phyloP scores from a whole-genome alignment of 2,329 filamentous ascomycete species.

The Trematosphaeria pertusa region DNA sequence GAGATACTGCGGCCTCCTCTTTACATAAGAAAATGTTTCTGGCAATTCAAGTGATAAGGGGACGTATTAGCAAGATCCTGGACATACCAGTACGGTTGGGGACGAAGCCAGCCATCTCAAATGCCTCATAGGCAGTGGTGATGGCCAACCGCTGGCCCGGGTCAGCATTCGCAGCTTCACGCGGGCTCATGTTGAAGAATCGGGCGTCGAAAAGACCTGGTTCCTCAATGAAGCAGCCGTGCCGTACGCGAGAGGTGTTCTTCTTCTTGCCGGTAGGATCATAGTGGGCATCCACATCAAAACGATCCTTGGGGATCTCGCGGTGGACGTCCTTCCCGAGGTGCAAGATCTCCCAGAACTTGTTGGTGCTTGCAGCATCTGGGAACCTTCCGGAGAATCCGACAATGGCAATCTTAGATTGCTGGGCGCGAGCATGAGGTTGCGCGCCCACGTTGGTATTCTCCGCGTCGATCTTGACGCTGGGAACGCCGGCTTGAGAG shows the following conservation, averaged over 20 bases:
- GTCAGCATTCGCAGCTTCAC: conserved; percentile 27
- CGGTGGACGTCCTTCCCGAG: conserved; percentile 34
- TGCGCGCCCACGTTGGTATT: conserved; percentile 1
- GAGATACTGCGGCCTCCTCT: no score
- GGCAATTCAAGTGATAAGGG: no score
- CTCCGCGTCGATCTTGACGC: conserved; percentile 8
- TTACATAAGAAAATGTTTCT: no score
- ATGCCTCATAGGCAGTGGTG: conserved; percentile 26
- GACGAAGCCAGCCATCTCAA: conserved; percentile 30
- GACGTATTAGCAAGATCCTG: no score
- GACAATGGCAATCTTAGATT: conserved; percentile 34
- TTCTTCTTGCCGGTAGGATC: conserved; percentile 13
- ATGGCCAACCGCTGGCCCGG: conserved; percentile 24
- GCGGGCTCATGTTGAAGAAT: conserved; percentile 33
- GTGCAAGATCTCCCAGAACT: conserved; percentile 40
- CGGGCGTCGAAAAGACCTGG: conserved; percentile 28
- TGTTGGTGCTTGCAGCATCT: conserved; percentile 26
- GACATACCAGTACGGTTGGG: conserved; percentile 25
- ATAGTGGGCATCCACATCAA: conserved; percentile 24
- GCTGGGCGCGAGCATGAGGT: neutral
- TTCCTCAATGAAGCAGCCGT: conserved; percentile 28
- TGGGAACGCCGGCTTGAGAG: conserved; percentile 8
- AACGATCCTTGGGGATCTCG: conserved; percentile 35
- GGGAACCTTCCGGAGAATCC: conserved; percentile 45
- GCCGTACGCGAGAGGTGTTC: neutral